These are phyloP conservation scores for Russula sp. DNA, from an alignment of 768 basidiomycete genomes.

Conservation along the genomic window DNA sequence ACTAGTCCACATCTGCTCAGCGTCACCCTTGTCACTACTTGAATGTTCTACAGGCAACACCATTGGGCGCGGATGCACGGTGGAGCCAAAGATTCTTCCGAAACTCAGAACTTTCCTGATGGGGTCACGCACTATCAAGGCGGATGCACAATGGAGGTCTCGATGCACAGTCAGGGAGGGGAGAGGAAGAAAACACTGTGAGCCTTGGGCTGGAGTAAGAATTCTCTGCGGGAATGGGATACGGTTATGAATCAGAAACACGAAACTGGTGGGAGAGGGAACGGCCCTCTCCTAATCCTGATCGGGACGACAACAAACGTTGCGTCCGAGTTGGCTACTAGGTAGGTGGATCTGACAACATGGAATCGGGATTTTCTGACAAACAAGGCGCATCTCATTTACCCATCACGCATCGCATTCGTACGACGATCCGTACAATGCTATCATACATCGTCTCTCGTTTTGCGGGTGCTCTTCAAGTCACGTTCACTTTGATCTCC, in stretches of 20 bases:
- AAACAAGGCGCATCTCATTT: background rate
- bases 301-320: too few relatives aligned
- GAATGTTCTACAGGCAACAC: too few relatives aligned
- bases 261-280: background rate
- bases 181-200: background rate
- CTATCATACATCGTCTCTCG: background rate
- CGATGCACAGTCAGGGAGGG: too few relatives aligned
- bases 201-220: background rate
- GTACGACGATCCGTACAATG: background rate
- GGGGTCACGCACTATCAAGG: too few relatives aligned
- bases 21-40: too few relatives aligned
- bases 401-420: background rate
- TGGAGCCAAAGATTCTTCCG: too few relatives aligned
- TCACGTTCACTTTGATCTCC: background rate
- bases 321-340: too few relatives aligned
- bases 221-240: background rate
- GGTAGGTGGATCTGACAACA: background rate
- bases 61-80: too few relatives aligned
- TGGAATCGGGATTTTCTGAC: background rate
- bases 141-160: too few relatives aligned
- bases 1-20: too few relatives aligned
- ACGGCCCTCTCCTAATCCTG: too few relatives aligned
- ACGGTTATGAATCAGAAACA: background rate
- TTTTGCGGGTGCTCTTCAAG: background rate
- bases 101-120: too few relatives aligned